Base-by-base conservation (phyloP, 768 basidiomycete genomes). In the Rhodotorula babjevae region DNA sequence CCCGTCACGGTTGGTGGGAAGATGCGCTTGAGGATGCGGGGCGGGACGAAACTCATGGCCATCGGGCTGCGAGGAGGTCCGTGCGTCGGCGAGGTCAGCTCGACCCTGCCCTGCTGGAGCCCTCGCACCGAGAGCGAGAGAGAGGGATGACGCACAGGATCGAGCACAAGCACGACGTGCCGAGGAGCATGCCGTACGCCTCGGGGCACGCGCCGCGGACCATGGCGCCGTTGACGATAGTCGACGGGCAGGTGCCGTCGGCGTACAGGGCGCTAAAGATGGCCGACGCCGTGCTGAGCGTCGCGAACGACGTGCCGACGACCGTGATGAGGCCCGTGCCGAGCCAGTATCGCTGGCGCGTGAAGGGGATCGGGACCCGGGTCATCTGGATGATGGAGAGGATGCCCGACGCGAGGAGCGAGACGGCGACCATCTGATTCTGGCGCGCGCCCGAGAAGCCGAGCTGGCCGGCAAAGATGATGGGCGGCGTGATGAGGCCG, bases 401-500 rank as follows among this genome's bases (percentile, higher is more conserved):
- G 53, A 55, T 29, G 53, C 53, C 53, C 6, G 53, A 55, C 53
- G 53, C 53, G 53, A 55, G 29, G 53, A 55, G 53, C n/a, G n/a
- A 29, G 53, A 55, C 53, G 53, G 53, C 53, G 53, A 55, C 53
- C 53, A 55, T 55, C 53, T 55, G 53, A 27, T n/a, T 55, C 53
- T 55, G 53, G 15, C 29, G n/a, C 2, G 3, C 15, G 10, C n/a
- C 15, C 12, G 8, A 10, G 53, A 55, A 55, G 53, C 53, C 53
- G n/a, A 55, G 53, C 53, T 55, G 53, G n/a, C 53, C 27, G 16
- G 53, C 53, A 16, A 55, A 55, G 53, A 55, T 55, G 53, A 55
- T 55, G 53, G 53, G 53, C 53, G 53, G 53, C 14, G 53, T 55
- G 53, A 55, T 55, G 53, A 55, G 53, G 12, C 53, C 53, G n/a